Percentiles rank a stretch among this genome's conserved stretches.
These are phyloP conservation scores for Pachyrhizus erosus DNA, from an alignment of 306 rosid species.

Conservation along the genomic window DNA sequence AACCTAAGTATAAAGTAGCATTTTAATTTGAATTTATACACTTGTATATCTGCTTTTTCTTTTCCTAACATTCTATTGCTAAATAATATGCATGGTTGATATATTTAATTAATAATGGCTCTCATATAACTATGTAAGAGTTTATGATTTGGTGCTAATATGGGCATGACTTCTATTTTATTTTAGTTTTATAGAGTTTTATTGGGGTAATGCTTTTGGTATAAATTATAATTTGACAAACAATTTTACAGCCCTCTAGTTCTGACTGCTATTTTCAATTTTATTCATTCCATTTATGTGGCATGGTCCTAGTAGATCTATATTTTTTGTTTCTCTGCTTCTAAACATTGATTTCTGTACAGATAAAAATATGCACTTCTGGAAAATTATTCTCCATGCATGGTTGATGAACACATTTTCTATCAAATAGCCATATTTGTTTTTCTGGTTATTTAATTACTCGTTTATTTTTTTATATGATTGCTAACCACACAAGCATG, in stretches of 20 bases:
- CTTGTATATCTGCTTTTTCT: background rate
- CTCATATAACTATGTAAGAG: background rate
- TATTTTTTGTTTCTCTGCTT: slow-evolving; percentile 13
- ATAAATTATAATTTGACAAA: slow-evolving; percentile 7
- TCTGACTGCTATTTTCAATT: slow-evolving; percentile 2
- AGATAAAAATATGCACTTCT: slow-evolving; percentile 9
- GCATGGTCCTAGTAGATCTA: background rate
- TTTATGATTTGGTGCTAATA: background rate
- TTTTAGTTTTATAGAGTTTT: slow-evolving; percentile 23
- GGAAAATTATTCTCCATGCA: slow-evolving; percentile 2
- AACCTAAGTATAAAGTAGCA: slow-evolving; percentile 19
- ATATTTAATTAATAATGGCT: too few species aligned
- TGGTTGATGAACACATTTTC: slow-evolving; percentile 1
- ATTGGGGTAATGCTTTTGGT: background rate
- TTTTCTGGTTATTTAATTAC: slow-evolving; percentile 15
- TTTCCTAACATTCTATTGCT: slow-evolving; percentile 19
- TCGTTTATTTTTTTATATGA: background rate
- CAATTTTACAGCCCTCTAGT: background rate
- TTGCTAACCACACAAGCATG: background rate
- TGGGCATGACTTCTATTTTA: background rate
- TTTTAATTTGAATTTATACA: slow-evolving; percentile 14
- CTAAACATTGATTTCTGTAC: slow-evolving; percentile 19
- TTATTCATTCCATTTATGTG: slow-evolving; percentile 2
- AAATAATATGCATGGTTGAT: too few species aligned
- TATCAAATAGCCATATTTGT: background rate